A percentile compares a stretch with the other conserved stretches of the same genome.
phyloP scores from a whole-genome alignment of 768 basidiomycete species.

The Dentipellis fragilis region DNA sequence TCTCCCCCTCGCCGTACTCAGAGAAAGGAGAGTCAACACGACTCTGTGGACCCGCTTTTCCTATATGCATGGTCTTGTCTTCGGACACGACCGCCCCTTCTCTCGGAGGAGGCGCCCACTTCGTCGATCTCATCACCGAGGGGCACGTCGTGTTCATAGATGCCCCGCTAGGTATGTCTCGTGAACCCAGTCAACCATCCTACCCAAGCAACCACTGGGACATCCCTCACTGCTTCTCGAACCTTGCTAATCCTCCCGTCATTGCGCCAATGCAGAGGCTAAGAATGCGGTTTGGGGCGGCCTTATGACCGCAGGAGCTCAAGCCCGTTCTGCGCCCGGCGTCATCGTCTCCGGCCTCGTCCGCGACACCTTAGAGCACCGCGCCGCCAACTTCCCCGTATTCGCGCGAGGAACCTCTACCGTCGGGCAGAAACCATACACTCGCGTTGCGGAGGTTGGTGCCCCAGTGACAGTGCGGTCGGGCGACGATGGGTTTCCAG shows the following conservation, averaged over 20 bases:
- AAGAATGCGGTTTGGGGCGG: constrained; percentile 91
- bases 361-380: constrained; percentile 76
- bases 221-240: neutral
- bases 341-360: constrained; percentile 80
- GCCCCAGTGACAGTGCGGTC: constrained; percentile 43
- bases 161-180: constrained; percentile 53
- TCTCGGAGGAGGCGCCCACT: constrained; percentile 45
- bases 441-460: constrained; percentile 69
- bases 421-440: constrained; percentile 78
- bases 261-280: constrained; percentile 31
- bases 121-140: constrained; percentile 66
- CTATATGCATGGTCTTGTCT: constrained; percentile 68
- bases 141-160: constrained; percentile 66
- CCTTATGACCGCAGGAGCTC: constrained; percentile 81
- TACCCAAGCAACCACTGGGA: neutral
- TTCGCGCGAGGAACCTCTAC: constrained; percentile 79
- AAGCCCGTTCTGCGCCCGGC: constrained; percentile 56
- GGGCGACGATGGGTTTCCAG: constrained; percentile 33
- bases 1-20: constrained; percentile 32
- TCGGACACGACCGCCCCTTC: constrained; percentile 53
- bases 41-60: constrained; percentile 76
- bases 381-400: constrained; percentile 60
- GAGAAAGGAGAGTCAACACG: constrained; percentile 24
- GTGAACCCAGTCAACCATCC: too few species aligned
- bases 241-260: neutral